Base-by-base conservation (phyloP, 148 eudicot species). In the Camellia japonica region DNA sequence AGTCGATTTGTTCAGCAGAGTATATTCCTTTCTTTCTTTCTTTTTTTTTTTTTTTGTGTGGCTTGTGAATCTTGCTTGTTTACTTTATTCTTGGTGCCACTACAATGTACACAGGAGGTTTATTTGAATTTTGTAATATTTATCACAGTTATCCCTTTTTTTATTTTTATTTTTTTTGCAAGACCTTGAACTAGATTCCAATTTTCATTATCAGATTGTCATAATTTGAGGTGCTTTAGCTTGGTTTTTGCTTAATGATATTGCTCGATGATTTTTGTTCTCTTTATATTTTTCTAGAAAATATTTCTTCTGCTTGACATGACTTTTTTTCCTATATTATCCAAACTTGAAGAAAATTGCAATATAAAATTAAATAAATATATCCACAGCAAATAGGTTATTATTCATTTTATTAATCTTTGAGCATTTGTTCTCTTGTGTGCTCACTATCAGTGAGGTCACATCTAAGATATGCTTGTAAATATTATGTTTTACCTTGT, bases 1-100 rank as follows among this genome's bases (percentile, higher is more conserved):
- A 90, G 98, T 89, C 77, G 56, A n/a, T 76, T 81, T 81, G 3
- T 16, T 12, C 20, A 63, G 42, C 51, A 74, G 74, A 11, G 38
- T 49, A 15, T 20, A 30, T 49, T 49, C 72, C 19, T 52, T 52
- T 44, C 61, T 78, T 30, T 30, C 0, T 30, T 1, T 30, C 0
- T 30, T 30, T 30, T 1, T 30, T 30, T 30, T 30, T 30, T 23
- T 23, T 23, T 23, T 23, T 23, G 23, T 1, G 38, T 65, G 51
- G 47, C 19, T 51, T 73, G 41, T 23, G 38, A 15, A 55, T 20
- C 58, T 8, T 68, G 47, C 47, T 13, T 67, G 47, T 42, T 56
- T 70, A 55, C 19, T 18, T 75, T 41, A 49, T 77, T 61, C 51
- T 81, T 73, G 78, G 59, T 46, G 70, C 66, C 13, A n/a, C 20